These are phyloP conservation scores for Hapsidospora chrysogenum DNA, from an alignment of 495 filamentous ascomycete genomes.

Conservation along the genomic window DNA sequence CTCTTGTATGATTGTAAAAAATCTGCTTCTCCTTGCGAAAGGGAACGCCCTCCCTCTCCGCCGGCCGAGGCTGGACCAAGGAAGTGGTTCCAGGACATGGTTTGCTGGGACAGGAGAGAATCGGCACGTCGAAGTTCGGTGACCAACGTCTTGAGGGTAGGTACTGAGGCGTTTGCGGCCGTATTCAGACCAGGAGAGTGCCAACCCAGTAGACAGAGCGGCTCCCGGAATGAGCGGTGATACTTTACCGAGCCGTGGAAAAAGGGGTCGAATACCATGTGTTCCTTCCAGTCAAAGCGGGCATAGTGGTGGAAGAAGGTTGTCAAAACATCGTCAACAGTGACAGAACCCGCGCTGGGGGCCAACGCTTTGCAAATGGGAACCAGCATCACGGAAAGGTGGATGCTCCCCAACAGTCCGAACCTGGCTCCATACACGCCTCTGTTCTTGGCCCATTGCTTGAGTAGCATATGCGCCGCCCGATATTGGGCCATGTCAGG, in stretches of 20 bases:
- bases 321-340: slow-evolving; percentile 23
- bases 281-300: slow-evolving; percentile 29
- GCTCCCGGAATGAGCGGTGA: slow-evolving; percentile 30
- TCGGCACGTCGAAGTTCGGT: slow-evolving; percentile 30
- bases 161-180: slow-evolving; percentile 24
- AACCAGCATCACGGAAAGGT: slow-evolving; percentile 37
- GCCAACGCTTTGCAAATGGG: slow-evolving; percentile 32
- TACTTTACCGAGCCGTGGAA: slow-evolving; percentile 28
- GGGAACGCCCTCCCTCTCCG: no score
- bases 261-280: slow-evolving; percentile 33
- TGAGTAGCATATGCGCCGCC: slow-evolving; percentile 32
- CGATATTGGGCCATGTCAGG: slow-evolving; percentile 34
- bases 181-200: slow-evolving; percentile 38
- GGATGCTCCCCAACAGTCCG: slow-evolving; percentile 39
- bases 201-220: slow-evolving; percentile 37
- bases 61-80: no score
- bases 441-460: slow-evolving; percentile 33
- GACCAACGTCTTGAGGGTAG: slow-evolving; percentile 26
- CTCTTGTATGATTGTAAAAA: slow-evolving; percentile 28
- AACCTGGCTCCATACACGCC: slow-evolving; percentile 41
- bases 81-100: slow-evolving; percentile 24
- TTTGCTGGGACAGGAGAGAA: slow-evolving; percentile 11
- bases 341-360: slow-evolving; percentile 5
- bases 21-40: slow-evolving; percentile 10
- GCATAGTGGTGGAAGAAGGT: slow-evolving; percentile 44